Conservation (phyloP, 176 grass and related monocot species). For the Cymbopogon citratus region DNA sequence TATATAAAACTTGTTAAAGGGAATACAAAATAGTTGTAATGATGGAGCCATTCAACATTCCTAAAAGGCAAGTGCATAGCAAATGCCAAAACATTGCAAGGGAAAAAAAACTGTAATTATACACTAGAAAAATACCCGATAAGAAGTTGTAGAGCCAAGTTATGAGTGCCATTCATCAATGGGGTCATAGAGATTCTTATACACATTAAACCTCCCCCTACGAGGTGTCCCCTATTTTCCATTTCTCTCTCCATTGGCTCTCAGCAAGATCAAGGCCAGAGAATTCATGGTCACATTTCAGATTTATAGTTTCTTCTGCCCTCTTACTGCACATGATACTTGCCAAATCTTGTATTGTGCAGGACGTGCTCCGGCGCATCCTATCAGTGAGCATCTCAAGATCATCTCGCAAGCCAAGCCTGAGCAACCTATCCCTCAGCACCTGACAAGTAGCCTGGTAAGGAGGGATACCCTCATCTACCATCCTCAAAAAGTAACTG, state of each 20-base stretch:
- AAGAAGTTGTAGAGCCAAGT: not conserved
- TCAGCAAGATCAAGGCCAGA: conserved; percentile 13
- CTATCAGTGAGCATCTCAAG: conserved; percentile 50
- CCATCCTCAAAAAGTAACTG: conserved; percentile 82
- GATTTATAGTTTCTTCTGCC: conserved; percentile 17
- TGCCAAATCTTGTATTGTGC: conserved; percentile 61
- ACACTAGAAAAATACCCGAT: not conserved
- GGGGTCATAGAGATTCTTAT: not conserved
- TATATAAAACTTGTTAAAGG: not conserved
- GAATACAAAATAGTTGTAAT: not conserved
- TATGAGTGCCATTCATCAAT: not conserved
- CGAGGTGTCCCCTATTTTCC: conserved; percentile 27
- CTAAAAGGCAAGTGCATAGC: not conserved
- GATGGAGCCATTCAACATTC: not conserved
- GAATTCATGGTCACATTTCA: not conserved
- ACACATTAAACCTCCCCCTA: not conserved
- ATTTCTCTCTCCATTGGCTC: conserved; percentile 30
- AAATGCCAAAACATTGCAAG: not conserved
- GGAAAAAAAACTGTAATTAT: not conserved
- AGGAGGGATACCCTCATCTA: conserved; percentile 82
- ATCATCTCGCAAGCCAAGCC: conserved; percentile 49
- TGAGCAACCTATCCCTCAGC: conserved; percentile 63
- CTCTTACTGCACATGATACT: conserved; percentile 49
- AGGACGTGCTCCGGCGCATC: conserved; percentile 77
- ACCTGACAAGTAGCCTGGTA: conserved; percentile 70